phyloP scores from a whole-genome alignment of 164 flowering plant species.

The Paratinospora sagittata region DNA sequence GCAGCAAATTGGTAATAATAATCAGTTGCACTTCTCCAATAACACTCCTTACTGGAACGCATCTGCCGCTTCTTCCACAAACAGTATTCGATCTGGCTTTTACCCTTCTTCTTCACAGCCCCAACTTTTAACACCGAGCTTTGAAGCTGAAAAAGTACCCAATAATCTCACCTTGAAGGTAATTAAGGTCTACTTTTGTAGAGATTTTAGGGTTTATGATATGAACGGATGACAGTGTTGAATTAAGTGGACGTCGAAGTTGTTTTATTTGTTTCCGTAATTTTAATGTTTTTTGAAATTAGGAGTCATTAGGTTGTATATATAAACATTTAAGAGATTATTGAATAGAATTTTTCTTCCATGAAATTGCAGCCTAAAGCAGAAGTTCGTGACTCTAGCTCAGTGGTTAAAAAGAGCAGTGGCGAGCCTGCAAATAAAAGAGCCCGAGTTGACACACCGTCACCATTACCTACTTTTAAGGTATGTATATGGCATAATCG shows the following conservation, averaged over 20 bases:
- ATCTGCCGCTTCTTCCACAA: slow-evolving; percentile 26
- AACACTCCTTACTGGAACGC: slow-evolving; percentile 68
- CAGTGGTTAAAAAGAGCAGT: slow-evolving; percentile 39
- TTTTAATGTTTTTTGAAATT: neutral
- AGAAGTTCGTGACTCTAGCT: slow-evolving; percentile 35
- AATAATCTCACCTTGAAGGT: slow-evolving; percentile 12
- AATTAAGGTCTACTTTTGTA: neutral
- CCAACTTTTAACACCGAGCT: slow-evolving; percentile 16
- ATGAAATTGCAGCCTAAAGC: slow-evolving; percentile 13
- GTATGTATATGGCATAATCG: slow-evolving; percentile 37
- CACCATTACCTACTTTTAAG: slow-evolving; percentile 85
- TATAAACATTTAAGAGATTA: slow-evolving; percentile 7
- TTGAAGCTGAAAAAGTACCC: no score
- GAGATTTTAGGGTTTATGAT: no score
- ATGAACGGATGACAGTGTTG: no score
- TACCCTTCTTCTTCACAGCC: slow-evolving; percentile 29
- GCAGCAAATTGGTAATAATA: slow-evolving; percentile 16
- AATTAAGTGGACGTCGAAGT: no score
- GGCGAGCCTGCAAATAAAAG: slow-evolving; percentile 53
- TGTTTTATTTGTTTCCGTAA: no score
- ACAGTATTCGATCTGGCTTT: slow-evolving; percentile 24
- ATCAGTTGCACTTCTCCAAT: slow-evolving; percentile 66
- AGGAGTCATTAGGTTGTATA: no score
- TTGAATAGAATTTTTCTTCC: neutral
- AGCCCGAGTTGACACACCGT: slow-evolving; percentile 54